Base-by-base conservation (phyloP, 495 filamentous ascomycete species). In the Lineolata rhizophorae region DNA sequence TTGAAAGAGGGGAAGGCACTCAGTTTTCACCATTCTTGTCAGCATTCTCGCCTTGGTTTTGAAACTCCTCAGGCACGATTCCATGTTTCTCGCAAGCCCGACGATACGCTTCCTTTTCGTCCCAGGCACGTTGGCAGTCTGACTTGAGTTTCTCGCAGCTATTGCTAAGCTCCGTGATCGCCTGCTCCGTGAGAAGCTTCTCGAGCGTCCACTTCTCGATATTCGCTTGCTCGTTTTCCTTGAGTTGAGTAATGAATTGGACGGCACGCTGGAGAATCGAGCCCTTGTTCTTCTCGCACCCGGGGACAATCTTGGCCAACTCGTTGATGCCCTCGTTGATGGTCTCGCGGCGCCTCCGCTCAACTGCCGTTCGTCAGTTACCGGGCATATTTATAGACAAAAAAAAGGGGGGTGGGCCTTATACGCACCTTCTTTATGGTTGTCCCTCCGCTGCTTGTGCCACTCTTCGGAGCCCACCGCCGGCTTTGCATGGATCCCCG, bases 271-370 rank as follows among this genome's bases (percentile, higher is more conserved):
- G 82, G 21, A 97, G 58, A 35, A 97, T 94, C 1, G 83, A 87
- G 3, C 87, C 87, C 53, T 97, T 97, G 56, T 97, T 97, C 63
- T 95, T 97, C 53, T 97, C 87, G 46, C 87, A 97, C 21, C 83
- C 83, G 2, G 87, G 87, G 0, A 97, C 87, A 33, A 97, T 85
- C 53, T 93, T 93, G 32, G 90, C 78, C 25, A 97, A 72, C 54
- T 97, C 85, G 46, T 94, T 95, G 46, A 97, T 97, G 30, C 87
- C 87, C 54, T 97, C 87, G 48, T 97, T 97, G 52, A 97, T 97
- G 3, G 90, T 94, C 51, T 97, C 87, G 38, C 87, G 81, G 22
- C 87, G 87, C 29, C 87, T 83, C 32, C 87, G 80, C 55, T 97
- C 87, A 39, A 97, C 87, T 97, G 5, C 38, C 2, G 14, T 18